Evolutionary conservation across 306 rosid species (phyloP), one percentile per base, ranked within the genome.

Genomic region (Senna siamea): DNA sequence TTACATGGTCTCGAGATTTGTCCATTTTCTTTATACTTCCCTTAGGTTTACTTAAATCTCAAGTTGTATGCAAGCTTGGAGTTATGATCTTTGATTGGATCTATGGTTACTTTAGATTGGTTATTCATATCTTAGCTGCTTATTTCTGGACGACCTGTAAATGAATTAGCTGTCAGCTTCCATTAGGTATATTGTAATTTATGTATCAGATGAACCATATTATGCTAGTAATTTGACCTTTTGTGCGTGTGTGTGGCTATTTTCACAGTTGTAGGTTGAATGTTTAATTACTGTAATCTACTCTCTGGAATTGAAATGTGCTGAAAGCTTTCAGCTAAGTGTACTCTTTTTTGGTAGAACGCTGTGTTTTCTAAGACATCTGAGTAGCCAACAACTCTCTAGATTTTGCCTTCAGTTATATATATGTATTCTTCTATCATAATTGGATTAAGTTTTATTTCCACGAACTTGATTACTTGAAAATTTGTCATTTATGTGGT

Each of bases 271-370:
- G 72, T 52, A 51, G 60, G 19, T 11, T 51, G 32, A 74, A 19
- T 55, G 38, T 50, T 34, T 35, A 35, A 48, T 48, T 53, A 41
- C 59, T 59, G 46, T 0, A 46, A 22, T 73, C 61, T 73, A 60
- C 62, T 63, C 59, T 73, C 48, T 74, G 55, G 64, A 46, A 54
- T 11, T 69, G 74, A 34, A 32, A 69, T 69, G 74, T 34, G 51
- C 62, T 69, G 60, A 52, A 69, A 44, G 32, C 74, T 69, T 51
- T 60, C 48, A 32, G 74, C 48, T 34, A 32, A 26, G 30, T 26
- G 3, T 3, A 26, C 3, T 26, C 30, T 26, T 26, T 26, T 26
- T 26, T 26, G 30, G 30, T 26, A 26, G 30, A 26, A 26, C 1
- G 30, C 30, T 18, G 46, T 51, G 61, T 69, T 69, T 50, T 52